Percentiles rank a stretch among this genome's conserved stretches.
Conservation (phyloP, 2,329 filamentous ascomycete species). For the Hawksworthiomyces lignivorus region DNA sequence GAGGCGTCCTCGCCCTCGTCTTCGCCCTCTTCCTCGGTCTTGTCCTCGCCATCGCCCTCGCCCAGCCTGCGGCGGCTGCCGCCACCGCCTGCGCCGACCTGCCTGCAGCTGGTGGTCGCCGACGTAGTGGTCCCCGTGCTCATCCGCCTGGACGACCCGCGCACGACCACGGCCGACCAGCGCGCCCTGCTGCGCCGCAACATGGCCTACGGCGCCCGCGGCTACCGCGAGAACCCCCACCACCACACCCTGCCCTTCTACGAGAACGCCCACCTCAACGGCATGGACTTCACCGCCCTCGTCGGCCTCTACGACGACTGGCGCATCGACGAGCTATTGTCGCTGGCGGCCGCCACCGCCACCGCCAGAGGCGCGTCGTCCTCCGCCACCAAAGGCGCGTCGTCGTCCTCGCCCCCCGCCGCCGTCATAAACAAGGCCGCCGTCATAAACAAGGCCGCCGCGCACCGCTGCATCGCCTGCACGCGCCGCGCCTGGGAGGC, state of each 20-base stretch:
- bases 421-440: no score
- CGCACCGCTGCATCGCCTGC: slow-evolving; percentile 12
- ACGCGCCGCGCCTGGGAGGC: slow-evolving; percentile 12
- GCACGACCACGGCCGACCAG: neutral
- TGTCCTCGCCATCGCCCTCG: no score
- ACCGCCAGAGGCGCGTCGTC: neutral
- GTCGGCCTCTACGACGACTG: slow-evolving; percentile 14
- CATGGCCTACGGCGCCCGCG: neutral
- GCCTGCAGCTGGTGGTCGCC: slow-evolving; percentile 11
- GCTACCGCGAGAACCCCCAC: neutral
- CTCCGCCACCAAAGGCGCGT: neutral
- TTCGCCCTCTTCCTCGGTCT: no score
- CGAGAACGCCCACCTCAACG: slow-evolving; percentile 1
- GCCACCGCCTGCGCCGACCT: neutral
- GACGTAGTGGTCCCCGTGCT: slow-evolving; percentile 11
- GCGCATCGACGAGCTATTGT: slow-evolving; percentile 16
- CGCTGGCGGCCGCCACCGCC: slow-evolving; percentile 1
- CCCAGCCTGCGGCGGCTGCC: no score
- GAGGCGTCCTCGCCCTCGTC: no score
- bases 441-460: slow-evolving; percentile 14
- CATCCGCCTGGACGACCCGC: neutral
- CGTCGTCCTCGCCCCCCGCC: neutral
- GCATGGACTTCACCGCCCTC: slow-evolving; percentile 12
- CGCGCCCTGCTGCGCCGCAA: neutral
- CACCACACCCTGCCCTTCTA: neutral